Evolutionary conservation across 768 basidiomycete genomes (phyloP).

Genomic region (Xanthoconium purpureum): DNA sequence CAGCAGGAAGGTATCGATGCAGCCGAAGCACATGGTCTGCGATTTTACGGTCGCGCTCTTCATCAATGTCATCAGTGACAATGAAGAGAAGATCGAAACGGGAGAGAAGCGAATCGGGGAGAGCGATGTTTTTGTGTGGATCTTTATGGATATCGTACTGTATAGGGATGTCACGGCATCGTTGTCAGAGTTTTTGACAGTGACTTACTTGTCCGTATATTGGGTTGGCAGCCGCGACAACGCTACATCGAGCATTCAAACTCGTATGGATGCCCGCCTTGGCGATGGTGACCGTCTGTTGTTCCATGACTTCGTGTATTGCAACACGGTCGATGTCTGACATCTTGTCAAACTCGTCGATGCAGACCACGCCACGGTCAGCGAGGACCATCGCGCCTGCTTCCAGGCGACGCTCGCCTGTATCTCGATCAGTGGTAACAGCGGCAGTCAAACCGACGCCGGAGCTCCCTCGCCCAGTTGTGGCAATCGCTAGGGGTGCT

Average conservation of each 20-base stretch:
- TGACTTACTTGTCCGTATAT: slow-evolving; percentile 88
- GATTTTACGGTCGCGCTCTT: slow-evolving; percentile 87
- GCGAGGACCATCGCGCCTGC: slow-evolving; percentile 99
- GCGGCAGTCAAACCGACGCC: slow-evolving; percentile 99
- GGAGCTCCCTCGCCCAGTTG: slow-evolving; percentile 96
- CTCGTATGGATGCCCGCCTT: slow-evolving; percentile 99
- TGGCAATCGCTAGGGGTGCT: slow-evolving; percentile 96
- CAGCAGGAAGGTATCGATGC: slow-evolving; percentile 95
- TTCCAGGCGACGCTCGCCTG: slow-evolving; percentile 93
- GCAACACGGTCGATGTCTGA: slow-evolving; percentile 97
- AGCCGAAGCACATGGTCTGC: slow-evolving; percentile 97
- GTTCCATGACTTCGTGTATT: slow-evolving; percentile 99
- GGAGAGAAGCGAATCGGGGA: slow-evolving; percentile 95
- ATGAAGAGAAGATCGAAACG: slow-evolving; percentile 99
- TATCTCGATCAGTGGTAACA: slow-evolving; percentile 97
- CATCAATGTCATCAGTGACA: slow-evolving; percentile 97
- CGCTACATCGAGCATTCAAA: slow-evolving; percentile 95
- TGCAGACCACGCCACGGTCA: slow-evolving; percentile 97
- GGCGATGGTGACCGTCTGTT: slow-evolving; percentile 98
- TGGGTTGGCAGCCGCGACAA: slow-evolving; percentile 97
- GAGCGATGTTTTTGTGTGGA: slow-evolving; percentile 96
- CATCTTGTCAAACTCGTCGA: slow-evolving; percentile 99
- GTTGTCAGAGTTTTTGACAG: neutral
- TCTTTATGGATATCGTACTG: slow-evolving; percentile 99
- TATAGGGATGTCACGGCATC: slow-evolving; percentile 8